phyloP scores from a whole-genome alignment of 2,329 filamentous ascomycete genomes.

The Aspergillus brunneoviolaceus region DNA sequence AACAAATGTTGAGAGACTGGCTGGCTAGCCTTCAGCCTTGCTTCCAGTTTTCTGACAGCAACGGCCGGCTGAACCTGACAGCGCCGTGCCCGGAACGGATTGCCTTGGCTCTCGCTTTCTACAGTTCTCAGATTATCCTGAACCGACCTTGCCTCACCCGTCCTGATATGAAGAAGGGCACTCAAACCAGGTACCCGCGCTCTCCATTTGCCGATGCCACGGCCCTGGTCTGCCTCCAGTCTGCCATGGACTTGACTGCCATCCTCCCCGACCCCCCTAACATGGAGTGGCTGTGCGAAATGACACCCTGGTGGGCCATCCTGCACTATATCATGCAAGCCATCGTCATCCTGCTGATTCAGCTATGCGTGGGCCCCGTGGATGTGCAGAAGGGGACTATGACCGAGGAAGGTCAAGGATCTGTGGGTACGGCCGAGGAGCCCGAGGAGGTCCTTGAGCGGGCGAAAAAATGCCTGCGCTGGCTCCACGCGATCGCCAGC shows the following conservation, averaged over 20 bases:
- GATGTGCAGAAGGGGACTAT: neutral
- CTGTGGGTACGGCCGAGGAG: neutral
- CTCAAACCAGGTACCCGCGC: neutral
- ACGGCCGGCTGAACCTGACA: neutral
- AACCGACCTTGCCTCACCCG: slow-evolving; percentile 6
- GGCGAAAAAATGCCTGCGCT: neutral
- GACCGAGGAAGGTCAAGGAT: neutral
- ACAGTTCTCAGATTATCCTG: slow-evolving; percentile 6
- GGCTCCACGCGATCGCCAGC: neutral
- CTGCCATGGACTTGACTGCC: slow-evolving; percentile 23
- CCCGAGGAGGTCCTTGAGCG: neutral
- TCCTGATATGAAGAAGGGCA: neutral
- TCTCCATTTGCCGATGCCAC: slow-evolving; percentile 5
- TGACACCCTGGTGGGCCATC: slow-evolving; percentile 43
- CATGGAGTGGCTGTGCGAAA: slow-evolving; percentile 29
- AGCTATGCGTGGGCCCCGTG: slow-evolving; percentile 4
- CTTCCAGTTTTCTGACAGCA: neutral
- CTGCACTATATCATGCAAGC: slow-evolving; percentile 45
- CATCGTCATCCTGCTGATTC: slow-evolving; percentile 38
- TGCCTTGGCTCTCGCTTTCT: neutral
- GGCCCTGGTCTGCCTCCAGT: neutral
- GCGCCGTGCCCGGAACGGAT: neutral
- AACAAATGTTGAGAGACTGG: slow-evolving; percentile 1
- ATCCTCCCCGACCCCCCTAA: slow-evolving; percentile 36
- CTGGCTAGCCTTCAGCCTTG: neutral